phyloP scores from a whole-genome alignment of 2,329 filamentous ascomycete species.

The Aspergillus quadricinctus region DNA sequence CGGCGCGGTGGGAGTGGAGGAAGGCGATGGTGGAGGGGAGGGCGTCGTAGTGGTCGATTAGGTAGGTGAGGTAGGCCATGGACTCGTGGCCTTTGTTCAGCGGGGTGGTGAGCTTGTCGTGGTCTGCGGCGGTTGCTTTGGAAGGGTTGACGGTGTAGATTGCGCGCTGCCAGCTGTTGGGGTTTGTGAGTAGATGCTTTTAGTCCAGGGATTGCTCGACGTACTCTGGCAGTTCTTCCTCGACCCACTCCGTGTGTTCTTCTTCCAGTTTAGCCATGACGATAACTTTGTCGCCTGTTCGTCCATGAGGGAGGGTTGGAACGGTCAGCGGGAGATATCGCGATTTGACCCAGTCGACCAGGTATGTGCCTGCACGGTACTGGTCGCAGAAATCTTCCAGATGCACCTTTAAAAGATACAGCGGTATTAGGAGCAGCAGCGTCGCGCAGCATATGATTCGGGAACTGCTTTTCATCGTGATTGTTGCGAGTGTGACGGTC shows the following conservation, averaged over 20 bases:
- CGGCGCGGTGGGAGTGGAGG: constrained; percentile 53
- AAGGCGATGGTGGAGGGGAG: constrained; percentile 54
- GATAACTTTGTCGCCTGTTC: constrained; percentile 35
- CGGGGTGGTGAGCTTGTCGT: constrained; percentile 26
- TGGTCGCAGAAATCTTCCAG: constrained; percentile 32
- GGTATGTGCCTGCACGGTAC: constrained; percentile 33
- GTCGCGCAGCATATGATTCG: constrained; percentile 24
- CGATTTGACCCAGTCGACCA: constrained; percentile 27
- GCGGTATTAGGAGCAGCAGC: constrained; percentile 21
- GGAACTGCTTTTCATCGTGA: constrained; percentile 29
- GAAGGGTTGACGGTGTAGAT: constrained; percentile 43
- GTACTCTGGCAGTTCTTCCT: constrained; percentile 43
- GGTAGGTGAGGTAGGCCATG: constrained; percentile 45
- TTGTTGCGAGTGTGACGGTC: background rate
- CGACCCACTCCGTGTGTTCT: constrained; percentile 45
- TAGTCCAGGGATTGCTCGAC: constrained; percentile 6
- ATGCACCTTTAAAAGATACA: constrained; percentile 30
- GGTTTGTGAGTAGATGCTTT: background rate
- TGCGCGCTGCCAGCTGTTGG: constrained; percentile 41
- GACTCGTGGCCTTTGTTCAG: constrained; percentile 46
- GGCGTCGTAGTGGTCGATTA: constrained; percentile 43
- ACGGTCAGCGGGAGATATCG: constrained; percentile 7
- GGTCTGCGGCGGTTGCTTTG: constrained; percentile 17
- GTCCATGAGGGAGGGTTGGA: constrained; percentile 2
- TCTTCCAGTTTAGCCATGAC: constrained; percentile 43